A percentile compares a stretch with the other conserved stretches of the same genome.
These are phyloP conservation scores for Coriolopsis trogii DNA, from an alignment of 1,284 basidiomycete species.

Conservation along the genomic window DNA sequence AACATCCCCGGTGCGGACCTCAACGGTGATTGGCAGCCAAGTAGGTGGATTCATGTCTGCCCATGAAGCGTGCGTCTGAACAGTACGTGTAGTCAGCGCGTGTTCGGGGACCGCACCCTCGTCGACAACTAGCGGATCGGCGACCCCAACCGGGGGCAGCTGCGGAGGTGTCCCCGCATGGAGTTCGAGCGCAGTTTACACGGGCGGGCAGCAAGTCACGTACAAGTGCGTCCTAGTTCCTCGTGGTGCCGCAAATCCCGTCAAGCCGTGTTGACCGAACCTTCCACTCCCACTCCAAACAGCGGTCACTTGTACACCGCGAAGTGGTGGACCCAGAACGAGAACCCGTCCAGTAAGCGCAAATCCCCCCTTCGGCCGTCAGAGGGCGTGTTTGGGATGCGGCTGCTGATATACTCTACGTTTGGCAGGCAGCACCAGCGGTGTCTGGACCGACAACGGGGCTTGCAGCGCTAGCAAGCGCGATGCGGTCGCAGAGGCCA, in stretches of 20 bases:
- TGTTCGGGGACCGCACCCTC: conserved; percentile 39
- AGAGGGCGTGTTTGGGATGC: no score
- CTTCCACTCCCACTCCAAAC: background rate
- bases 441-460: conserved; percentile 41
- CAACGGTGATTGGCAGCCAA: conserved; percentile 64
- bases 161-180: conserved; percentile 59
- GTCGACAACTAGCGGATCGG: conserved; percentile 28
- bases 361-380: background rate
- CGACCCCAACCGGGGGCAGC: conserved; percentile 36
- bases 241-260: conserved; percentile 4
- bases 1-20: conserved; percentile 50
- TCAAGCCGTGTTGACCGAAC: conserved; percentile 23
- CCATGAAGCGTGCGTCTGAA: conserved; percentile 3
- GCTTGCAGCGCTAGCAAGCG: conserved; percentile 32
- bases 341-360: conserved; percentile 52
- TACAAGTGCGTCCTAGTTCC: conserved; percentile 45
- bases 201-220: conserved; percentile 49
- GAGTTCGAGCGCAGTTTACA: conserved; percentile 47
- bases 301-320: conserved; percentile 53
- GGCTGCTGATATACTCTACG: no score
- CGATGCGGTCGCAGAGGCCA: conserved; percentile 10
- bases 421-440: conserved; percentile 32
- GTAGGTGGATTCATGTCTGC: conserved; percentile 40
- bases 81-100: conserved; percentile 52
- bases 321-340: conserved; percentile 61